Evolutionary conservation across 2,329 filamentous ascomycete species (phyloP), one percentile per base, ranked within the genome.

Genomic region (Penicillium sp.): DNA sequence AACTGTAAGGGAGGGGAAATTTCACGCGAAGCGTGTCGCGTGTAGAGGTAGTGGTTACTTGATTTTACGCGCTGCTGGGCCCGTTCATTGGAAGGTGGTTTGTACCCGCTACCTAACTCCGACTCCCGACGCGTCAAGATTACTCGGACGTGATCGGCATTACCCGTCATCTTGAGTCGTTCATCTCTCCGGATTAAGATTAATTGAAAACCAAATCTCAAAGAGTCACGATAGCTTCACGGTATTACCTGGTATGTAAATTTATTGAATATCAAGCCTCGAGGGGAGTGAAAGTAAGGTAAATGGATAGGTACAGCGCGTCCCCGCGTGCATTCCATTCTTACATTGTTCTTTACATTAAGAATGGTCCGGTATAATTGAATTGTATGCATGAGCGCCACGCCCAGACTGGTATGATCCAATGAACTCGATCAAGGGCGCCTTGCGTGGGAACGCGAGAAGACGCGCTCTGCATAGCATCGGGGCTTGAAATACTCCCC

Each of bases 361-460:
- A 53, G 51, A 52, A 52, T 31, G 49, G 22, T n/a, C 19, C 8
- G 39, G 43, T 46, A 53, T 46, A 59, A 57, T 47, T 46, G 46
- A 24, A 57, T 59, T 59, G 54, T 59, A 33, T 56, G 53, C 56
- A 58, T 58, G 35, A 53, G 50, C 53, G 57, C 57, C 57, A 59
- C 57, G 22, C 22, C 48, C n/a, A 44, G 44, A 46, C 49, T 53
- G 49, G 53, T 31, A 56, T 51, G 52, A 50, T 59, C 57, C 57
- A 59, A 57, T 57, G 1, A 39, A 19, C 49, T 52, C 39, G 24
- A 19, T 33, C 49, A 44, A 52, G 39, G 53, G 51, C 58, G 57
- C 60, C 60, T 63, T 63, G 58, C 62, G 55, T 60, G 48, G 44
- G 45, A 58, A 66, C 63, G 64, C 64, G 63, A 60, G 27, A 54